These are phyloP conservation scores for Orbilia brochopaga DNA, from an alignment of 2,329 filamentous ascomycete genomes.

Conservation along the genomic window DNA sequence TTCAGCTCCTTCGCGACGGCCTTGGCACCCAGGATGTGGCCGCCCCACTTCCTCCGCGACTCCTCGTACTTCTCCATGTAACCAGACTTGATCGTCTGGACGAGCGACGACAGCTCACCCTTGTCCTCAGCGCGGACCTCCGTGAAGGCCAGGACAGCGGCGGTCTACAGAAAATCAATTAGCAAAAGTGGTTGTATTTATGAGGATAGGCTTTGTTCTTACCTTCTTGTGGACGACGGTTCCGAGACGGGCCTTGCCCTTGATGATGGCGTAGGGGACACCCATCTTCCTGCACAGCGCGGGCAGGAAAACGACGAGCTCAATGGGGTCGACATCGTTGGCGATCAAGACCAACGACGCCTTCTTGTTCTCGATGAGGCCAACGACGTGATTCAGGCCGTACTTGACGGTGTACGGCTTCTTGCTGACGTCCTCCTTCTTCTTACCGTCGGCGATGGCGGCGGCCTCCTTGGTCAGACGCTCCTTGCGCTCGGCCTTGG, in stretches of 20 bases:
- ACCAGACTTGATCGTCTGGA: conserved; percentile 95
- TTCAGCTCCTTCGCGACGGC: conserved; percentile 68
- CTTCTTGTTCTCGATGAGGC: conserved; percentile 99
- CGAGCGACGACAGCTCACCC: conserved; percentile 94
- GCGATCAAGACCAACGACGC: conserved; percentile 95
- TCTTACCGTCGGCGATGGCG: conserved; percentile 97
- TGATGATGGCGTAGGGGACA: conserved; percentile 97
- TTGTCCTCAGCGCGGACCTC: conserved; percentile 99
- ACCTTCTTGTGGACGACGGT: conserved; percentile 99
- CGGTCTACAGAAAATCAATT: conserved; percentile 69
- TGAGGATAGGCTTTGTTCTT: conserved; percentile 54
- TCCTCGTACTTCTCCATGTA: conserved; percentile 96
- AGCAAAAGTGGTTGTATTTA: conserved; percentile 53
- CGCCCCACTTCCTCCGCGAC: conserved; percentile 91
- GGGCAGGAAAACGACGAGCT: conserved; percentile 98
- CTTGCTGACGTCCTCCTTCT: conserved; percentile 99
- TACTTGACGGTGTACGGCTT: conserved; percentile 99
- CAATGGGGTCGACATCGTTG: conserved; percentile 99
- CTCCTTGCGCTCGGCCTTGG: conserved; percentile 99
- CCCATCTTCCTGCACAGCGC: conserved; percentile 99
- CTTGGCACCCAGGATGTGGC: conserved; percentile 99
- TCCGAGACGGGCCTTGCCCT: conserved; percentile 99
- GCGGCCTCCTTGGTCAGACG: conserved; percentile 97
- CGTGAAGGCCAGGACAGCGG: conserved; percentile 91
- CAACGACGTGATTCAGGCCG: conserved; percentile 99